Evolutionary conservation across 768 basidiomycete genomes (phyloP), one percentile per base, ranked within the genome.

Genomic region (Pisolithus albus): DNA sequence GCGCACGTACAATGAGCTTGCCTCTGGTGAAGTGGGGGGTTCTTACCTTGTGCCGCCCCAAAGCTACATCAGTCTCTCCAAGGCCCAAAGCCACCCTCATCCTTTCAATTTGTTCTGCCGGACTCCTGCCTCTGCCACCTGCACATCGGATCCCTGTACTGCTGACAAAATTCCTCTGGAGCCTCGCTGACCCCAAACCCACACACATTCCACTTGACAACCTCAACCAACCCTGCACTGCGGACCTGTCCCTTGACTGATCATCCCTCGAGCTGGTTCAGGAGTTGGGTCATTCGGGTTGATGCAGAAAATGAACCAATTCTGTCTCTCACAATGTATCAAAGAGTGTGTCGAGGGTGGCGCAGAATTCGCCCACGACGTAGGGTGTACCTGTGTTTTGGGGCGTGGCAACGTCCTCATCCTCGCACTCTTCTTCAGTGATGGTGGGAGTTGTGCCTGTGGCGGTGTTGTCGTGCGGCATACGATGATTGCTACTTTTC

Each of bases 201-300:
- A 56, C 77, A 81, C 30, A 73, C 73, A 51, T 75, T 79, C 44
- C 88, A 70, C 62, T 76, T 80, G 7, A 87, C 81, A 55, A 97
- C 78, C 70, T 92, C 89, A 2, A 84, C 70, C 59, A 98, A 61
- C 0, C 92, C 90, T 23, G 85, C 62, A 51, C 88, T 86, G 46
- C 88, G 77, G 36, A 98, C 85, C 70, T 98, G 95, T 0, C 89
- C 88, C 66, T 93, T 95, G 46, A 97, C 86, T 37, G 86, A 84
- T 42, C 93, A 76, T 10, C 90, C 88, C 72, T 98, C 95, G 48
- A 97, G 73, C 64, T 97, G 94, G 64, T 92, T 91, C 37, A 93
- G 92, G 18, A 97, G 71, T 63, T 95, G 95, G 23, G 70, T 97
- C 93, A 63, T 98, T 99, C 4, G 94, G 92, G 64, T 88, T 92